Base-by-base conservation (phyloP, 2,329 filamentous ascomycete species). In the Nigrograna mackinnonii region DNA sequence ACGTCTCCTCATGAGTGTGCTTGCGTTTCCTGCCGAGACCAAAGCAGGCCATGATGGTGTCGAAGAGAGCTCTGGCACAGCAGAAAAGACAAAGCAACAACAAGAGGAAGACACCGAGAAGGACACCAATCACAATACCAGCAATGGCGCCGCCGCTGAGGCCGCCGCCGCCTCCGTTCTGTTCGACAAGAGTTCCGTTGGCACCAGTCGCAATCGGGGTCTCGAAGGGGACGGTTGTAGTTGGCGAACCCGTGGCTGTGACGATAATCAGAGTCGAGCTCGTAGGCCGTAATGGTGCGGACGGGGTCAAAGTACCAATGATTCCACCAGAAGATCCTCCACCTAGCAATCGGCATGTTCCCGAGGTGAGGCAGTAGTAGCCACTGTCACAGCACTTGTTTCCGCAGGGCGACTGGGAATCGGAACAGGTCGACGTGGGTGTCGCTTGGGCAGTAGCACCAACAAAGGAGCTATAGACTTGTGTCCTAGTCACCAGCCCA, bases 121-220 rank as follows among this genome's bases (percentile, higher is more conserved):
- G 75, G 9, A 82, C 79, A 49, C 87, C 87, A 42, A 91, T 84
- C 52, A 91, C 87, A 57, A 91, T 91, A 46, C 87, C 87, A 13
- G 88, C 87, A 56, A 91, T 91, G 46, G 86, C 87, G 39, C 87
- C 87, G 32, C 77, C 79, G 56, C 84, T 87, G 40, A 91, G 77
- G 14, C 66, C 64, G 16, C 68, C 64, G 19, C 57, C 52, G 41
- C 65, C 57, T 9, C 52, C 55, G 21, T 55, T 54, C 2, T 50
- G 49, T 19, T 60, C 47, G 12, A 64, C 57, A 18, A 66, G 61
- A 3, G 64, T 67, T 22, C 72, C 64, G 13, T 64, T 72, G 36
- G 74, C 75, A 34, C 75, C 78, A 5, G 79, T 79, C 4, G 78
- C 73, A n/a, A 79, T 78, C 30, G 77, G 74, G 1, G 78, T 72